Conservation (phyloP, 2,329 filamentous ascomycete genomes). For the Cryphonectria radicalis region DNA sequence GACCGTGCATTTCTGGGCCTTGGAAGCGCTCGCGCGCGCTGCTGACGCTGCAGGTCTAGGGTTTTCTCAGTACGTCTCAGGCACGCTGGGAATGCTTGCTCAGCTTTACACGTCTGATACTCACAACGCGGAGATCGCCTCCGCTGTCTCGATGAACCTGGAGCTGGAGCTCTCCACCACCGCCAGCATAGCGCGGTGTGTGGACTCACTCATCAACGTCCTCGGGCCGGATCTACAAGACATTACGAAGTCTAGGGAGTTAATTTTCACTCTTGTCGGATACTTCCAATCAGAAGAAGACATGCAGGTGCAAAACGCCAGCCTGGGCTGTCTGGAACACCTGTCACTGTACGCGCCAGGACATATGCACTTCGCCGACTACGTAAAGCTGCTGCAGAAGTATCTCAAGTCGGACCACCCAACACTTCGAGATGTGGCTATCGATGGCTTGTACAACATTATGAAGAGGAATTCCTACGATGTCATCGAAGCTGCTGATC, state of each 20-base stretch:
- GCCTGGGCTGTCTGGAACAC: slow-evolving; percentile 85
- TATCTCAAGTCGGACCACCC: slow-evolving; percentile 72
- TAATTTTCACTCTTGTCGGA: slow-evolving; percentile 84
- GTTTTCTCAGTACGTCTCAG: slow-evolving; percentile 88
- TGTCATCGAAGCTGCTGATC: slow-evolving; percentile 75
- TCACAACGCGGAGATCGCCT: slow-evolving; percentile 82
- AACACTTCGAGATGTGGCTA: slow-evolving; percentile 76
- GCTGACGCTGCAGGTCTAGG: slow-evolving; percentile 91
- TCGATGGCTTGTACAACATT: slow-evolving; percentile 88
- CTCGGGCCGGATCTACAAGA: slow-evolving; percentile 95
- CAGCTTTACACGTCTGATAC: slow-evolving; percentile 91
- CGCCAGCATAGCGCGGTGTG: slow-evolving; percentile 81
- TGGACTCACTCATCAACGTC: slow-evolving; percentile 96
- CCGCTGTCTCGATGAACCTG: slow-evolving; percentile 84
- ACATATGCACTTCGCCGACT: slow-evolving; percentile 80
- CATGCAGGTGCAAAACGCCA: slow-evolving; percentile 72
- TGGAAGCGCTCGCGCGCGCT: slow-evolving; percentile 84
- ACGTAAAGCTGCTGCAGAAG: slow-evolving; percentile 80
- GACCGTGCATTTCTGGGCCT: slow-evolving; percentile 92
- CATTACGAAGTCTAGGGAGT: slow-evolving; percentile 84
- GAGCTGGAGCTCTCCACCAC: slow-evolving; percentile 84
- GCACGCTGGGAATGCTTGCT: slow-evolving; percentile 89
- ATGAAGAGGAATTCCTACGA: slow-evolving; percentile 92
- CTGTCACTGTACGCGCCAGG: slow-evolving; percentile 89
- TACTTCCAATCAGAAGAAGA: slow-evolving; percentile 81